These are phyloP conservation scores for Rhizopogon vinicolor DNA, from an alignment of 768 basidiomycete species.

Conservation along the genomic window DNA sequence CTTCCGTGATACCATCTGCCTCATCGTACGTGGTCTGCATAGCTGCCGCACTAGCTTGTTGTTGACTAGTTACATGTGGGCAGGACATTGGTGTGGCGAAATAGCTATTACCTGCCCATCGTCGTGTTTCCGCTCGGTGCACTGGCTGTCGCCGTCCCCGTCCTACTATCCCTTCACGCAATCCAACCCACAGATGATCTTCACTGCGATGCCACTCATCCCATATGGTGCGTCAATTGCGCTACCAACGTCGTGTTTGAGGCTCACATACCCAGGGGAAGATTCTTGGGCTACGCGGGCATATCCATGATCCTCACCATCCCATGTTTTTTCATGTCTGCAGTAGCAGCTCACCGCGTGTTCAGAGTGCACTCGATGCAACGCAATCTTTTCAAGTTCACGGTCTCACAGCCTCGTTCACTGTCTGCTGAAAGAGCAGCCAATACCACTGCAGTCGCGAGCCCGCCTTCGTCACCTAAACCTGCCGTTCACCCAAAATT, in stretches of 20 bases:
- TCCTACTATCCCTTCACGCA: slow-evolving; percentile 40
- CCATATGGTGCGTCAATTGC: slow-evolving; percentile 44
- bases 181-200: slow-evolving; percentile 46
- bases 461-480: slow-evolving; percentile 14
- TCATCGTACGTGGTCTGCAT: slow-evolving; percentile 14
- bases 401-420: background rate
- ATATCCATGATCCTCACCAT: slow-evolving; percentile 45
- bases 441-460: slow-evolving; percentile 9
- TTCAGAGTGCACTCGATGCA: slow-evolving; percentile 18
- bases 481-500: slow-evolving; percentile 11
- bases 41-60: background rate
- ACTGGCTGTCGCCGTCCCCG: slow-evolving; percentile 35
- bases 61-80: background rate
- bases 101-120: slow-evolving; percentile 38
- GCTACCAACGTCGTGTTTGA: background rate
- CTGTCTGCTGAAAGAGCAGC: background rate
- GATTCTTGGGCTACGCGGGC: slow-evolving; percentile 62
- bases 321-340: slow-evolving; percentile 48
- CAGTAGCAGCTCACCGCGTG: slow-evolving; percentile 10
- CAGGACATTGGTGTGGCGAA: slow-evolving; percentile 50
- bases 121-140: slow-evolving; percentile 45
- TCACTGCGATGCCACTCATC: slow-evolving; percentile 55
- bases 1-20: slow-evolving; percentile 21
- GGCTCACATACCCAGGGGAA: slow-evolving; percentile 40
- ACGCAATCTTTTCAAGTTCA: slow-evolving; percentile 3